Evolutionary conservation across 805 yeast genomes (phyloP), one percentile per base, ranked within the genome.

Genomic region (Zygosaccharomyces siamensis): DNA sequence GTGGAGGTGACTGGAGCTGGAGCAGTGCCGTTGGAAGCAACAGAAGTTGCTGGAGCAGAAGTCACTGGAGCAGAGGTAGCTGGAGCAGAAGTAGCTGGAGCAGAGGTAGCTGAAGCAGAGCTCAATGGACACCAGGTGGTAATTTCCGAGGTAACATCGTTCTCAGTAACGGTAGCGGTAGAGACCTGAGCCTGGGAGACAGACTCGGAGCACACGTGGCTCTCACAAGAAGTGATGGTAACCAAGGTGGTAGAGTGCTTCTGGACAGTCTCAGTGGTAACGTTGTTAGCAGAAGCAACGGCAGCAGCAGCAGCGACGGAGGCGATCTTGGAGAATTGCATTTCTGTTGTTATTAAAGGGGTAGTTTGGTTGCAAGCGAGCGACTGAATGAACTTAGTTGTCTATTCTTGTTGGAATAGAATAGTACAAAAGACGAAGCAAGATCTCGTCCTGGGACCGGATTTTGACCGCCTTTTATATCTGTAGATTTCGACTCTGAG

Each of bases 321-420:
- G 47, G 69, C 70, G 66, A 69, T 60, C 58, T 70, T 69, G 49
- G 73, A 64, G 68, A 69, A 68, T 64, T 69, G 71, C 74, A 70
- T 71, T 69, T 55, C 58, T 50, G 18, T 12, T 39, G 43, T 45
- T 46, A 48, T 48, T 55, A 52, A 23, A 23, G 46, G 55, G 58
- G 55, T 56, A 48, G 51, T 51, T 48, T 40, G 46, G 47, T 42
- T 46, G 44, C 48, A 57, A 62, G 67, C 64, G 66, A 63, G 56
- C 53, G 66, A 58, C 62, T 57, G 63, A 54, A 55, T 59, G 57
- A 46, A 39, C 38, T 47, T 54, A 39, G 49, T 58, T 60, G 59
- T 57, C 53, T 61, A 53, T 27, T 26, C 42, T 37, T 48, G 35
- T 47, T 16, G 24, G 12, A 20, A 27, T 23, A 26, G 10, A 32